phyloP scores from a whole-genome alignment of 148 eudicot species.

The Amaranthus palmeri region DNA sequence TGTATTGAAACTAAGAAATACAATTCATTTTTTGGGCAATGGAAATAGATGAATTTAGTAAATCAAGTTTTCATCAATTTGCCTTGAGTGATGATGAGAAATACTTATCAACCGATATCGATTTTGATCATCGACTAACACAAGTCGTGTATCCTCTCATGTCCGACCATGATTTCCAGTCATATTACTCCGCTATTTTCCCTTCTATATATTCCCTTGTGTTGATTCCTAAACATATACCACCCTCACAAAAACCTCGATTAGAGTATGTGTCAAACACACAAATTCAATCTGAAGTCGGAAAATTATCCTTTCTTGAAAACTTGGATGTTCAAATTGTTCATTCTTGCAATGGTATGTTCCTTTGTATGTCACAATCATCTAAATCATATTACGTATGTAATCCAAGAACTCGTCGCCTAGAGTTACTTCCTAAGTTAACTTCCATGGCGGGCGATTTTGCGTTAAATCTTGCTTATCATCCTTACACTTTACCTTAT shows the following conservation, averaged over 20 bases:
- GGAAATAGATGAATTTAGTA: background rate
- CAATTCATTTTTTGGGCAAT: background rate
- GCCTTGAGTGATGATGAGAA: slow-evolving; percentile 3
- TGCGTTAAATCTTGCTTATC: slow-evolving; percentile 17
- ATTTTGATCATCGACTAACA: slow-evolving; percentile 21
- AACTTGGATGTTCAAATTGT: slow-evolving; percentile 13
- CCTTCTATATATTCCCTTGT: slow-evolving; percentile 21
- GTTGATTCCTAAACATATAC: slow-evolving; percentile 21
- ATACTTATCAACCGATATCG: slow-evolving; percentile 24
- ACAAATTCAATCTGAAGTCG: background rate
- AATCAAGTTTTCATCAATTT: background rate
- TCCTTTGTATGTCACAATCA: slow-evolving; percentile 17
- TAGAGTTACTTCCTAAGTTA: slow-evolving; percentile 13
- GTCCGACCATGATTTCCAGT: slow-evolving; percentile 18
- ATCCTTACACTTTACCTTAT: slow-evolving; percentile 17
- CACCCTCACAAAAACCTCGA: background rate
- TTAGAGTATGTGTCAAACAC: slow-evolving; percentile 21
- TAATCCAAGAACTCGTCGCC: slow-evolving; percentile 11
- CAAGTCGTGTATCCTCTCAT: slow-evolving; percentile 16
- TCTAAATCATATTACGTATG: slow-evolving; percentile 5
- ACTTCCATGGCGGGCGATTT: background rate
- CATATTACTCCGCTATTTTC: slow-evolving; percentile 15
- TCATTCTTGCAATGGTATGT: slow-evolving; percentile 26
- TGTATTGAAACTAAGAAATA: background rate
- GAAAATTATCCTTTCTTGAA: slow-evolving; percentile 20